Percentiles rank a stretch among this genome's conserved stretches.
Conservation (phyloP, 2,329 filamentous ascomycete species). For the Hypoxylon sp. region DNA sequence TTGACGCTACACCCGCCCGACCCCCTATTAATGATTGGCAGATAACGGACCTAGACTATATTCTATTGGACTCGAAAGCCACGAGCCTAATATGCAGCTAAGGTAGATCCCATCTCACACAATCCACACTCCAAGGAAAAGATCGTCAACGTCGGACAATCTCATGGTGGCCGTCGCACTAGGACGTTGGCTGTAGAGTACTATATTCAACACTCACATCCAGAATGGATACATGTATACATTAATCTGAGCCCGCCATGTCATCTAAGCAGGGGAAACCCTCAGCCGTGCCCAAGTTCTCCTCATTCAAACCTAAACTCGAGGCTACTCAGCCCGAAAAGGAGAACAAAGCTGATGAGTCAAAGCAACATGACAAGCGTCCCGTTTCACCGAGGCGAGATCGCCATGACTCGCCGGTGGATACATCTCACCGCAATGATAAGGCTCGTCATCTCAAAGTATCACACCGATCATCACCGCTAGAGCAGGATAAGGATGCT, state of each 20-base stretch:
- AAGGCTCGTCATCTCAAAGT: slow-evolving; percentile 15
- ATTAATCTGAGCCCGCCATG: slow-evolving; percentile 38
- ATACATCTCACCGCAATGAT: slow-evolving; percentile 28
- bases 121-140: not conserved
- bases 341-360: slow-evolving; percentile 34
- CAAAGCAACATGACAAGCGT: slow-evolving; percentile 25
- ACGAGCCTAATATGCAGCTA: not conserved
- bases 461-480: slow-evolving; percentile 32
- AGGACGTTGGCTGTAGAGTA: not conserved
- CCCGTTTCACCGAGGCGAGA: slow-evolving; percentile 19
- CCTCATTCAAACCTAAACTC: slow-evolving; percentile 76
- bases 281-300: slow-evolving; percentile 75
- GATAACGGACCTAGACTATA: not conserved
- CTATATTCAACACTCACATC: not conserved
- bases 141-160: not conserved
- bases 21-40: not conserved
- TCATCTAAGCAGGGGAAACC: slow-evolving; percentile 48
- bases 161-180: not conserved
- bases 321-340: slow-evolving; percentile 35
- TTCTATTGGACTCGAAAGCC: not conserved
- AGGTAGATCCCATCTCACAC: not conserved
- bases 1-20: slow-evolving; percentile 17
- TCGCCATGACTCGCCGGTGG: slow-evolving; percentile 18
- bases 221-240: slow-evolving; percentile 15
- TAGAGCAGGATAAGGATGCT: slow-evolving; percentile 40